Percentiles rank a stretch among this genome's conserved stretches.
Evolutionary conservation across 1,139 yeast species (phyloP).

Genomic region (Hanseniaspora gamundiae): DNA sequence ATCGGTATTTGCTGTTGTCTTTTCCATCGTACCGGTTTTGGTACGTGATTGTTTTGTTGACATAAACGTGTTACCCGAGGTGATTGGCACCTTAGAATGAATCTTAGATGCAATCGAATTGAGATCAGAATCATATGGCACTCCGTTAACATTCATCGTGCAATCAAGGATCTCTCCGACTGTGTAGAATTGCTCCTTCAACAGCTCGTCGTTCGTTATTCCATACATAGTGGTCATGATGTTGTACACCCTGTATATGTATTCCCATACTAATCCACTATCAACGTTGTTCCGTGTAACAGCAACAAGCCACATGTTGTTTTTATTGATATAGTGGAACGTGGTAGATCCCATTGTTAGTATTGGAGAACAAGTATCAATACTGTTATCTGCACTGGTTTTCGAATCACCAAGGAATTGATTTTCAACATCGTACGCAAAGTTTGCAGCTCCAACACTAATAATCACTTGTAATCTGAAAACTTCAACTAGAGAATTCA

Average conservation of each 20-base stretch:
- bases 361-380: slow-evolving; percentile 62
- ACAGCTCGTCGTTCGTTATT: slow-evolving; percentile 12
- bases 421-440: slow-evolving; percentile 18
- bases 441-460: neutral
- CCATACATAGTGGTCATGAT: slow-evolving; percentile 5
- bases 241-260: slow-evolving; percentile 26
- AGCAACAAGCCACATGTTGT: slow-evolving; percentile 69
- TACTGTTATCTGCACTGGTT: slow-evolving; percentile 4
- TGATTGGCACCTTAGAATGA: neutral
- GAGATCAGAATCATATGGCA: neutral
- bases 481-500: slow-evolving; percentile 60
- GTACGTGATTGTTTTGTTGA: neutral
- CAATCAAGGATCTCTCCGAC: neutral
- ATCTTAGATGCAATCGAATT: neutral
- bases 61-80: neutral
- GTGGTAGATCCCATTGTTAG: slow-evolving; percentile 88
- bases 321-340: slow-evolving; percentile 65
- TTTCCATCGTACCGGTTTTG: neutral
- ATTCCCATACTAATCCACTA: slow-evolving; percentile 70
- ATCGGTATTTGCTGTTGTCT: too few relatives aligned
- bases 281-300: slow-evolving; percentile 84
- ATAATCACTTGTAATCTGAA: slow-evolving; percentile 79
- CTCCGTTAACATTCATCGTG: neutral
- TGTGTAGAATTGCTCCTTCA: neutral
- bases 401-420: slow-evolving; percentile 17